Base-by-base conservation (phyloP, 352 stramenopile genomes). In the Phytopythium vexans region DNA sequence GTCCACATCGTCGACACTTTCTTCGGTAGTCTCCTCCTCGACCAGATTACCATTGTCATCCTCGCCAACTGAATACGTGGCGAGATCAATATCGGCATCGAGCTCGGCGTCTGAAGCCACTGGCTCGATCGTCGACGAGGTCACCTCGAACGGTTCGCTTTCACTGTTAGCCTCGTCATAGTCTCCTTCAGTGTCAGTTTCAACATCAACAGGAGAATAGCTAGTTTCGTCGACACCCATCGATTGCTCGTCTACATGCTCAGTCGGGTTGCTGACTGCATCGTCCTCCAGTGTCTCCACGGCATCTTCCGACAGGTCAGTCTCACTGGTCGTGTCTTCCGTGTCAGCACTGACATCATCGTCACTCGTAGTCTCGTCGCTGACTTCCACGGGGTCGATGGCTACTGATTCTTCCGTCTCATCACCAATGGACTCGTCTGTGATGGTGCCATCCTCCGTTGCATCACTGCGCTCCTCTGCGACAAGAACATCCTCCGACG, bases 301-400 rank as follows among this genome's bases (percentile, higher is more conserved):
- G 14, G 64, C 36, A 27, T 27, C 21, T 27, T 27, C 21, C 21
- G 21, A 27, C 21, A 27, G 21, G 8, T 2, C 31, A 38, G 21
- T 8, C 43, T 6, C 4, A 38, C 1, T n/a, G 43, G 31, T 2
- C 11, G 12, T 14, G 4, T 49, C 43, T 38, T 49, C 43, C 1
- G 27, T 27, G 10, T 35, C 41, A 16, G 33, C 41, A 9, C 8
- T 15, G 2, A 47, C n/a, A 14, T 8, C 32, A 35, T 34, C 43
- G 51, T 27, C 7, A 33, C 10, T 35, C 11, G 52, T 41, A 8
- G 8, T 15, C 58, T 44, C 36, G 31, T 50, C 55, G 14, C 64
- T 33, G 4, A 37, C 50, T 5, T 44, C 35, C 4, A 40, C 37
- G 16, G 21, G 21, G 16, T 12, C 41, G 14, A 27, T 46, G 16